These are phyloP conservation scores for Apiotrichum akiyoshidainum DNA, from an alignment of 1,284 basidiomycete genomes.

Conservation along the genomic window DNA sequence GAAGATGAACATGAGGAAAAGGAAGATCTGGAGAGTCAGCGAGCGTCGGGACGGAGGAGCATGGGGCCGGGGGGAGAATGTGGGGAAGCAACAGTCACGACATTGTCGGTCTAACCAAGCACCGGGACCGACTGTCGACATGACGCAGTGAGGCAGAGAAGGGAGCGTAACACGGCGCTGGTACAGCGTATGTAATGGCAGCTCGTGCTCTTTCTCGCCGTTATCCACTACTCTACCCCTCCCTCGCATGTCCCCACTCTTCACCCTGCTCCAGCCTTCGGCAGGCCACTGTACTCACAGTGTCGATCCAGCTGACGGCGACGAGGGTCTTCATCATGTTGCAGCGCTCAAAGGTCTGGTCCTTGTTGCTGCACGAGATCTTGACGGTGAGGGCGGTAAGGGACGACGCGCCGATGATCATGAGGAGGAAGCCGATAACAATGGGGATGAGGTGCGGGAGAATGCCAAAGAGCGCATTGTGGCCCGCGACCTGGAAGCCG, in stretches of 20 bases:
- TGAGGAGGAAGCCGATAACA: constrained; percentile 46
- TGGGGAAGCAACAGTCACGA: constrained; percentile 37
- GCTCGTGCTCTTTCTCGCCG: not conserved
- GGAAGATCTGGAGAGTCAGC: constrained; percentile 34
- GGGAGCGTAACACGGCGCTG: too few relatives aligned
- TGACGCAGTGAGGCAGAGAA: too few relatives aligned
- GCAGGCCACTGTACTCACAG: constrained; percentile 21
- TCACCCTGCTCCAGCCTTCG: not conserved
- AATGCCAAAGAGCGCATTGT: constrained; percentile 46
- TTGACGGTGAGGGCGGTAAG: constrained; percentile 47
- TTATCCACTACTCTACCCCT: too few relatives aligned
- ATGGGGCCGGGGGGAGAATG: constrained; percentile 24
- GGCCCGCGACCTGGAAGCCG: constrained; percentile 45
- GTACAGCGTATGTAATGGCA: too few relatives aligned
- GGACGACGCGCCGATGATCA: constrained; percentile 48
- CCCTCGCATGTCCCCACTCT: not conserved
- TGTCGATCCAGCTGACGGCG: constrained; percentile 49
- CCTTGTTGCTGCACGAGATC: constrained; percentile 39
- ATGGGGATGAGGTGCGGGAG: constrained; percentile 46
- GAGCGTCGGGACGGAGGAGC: constrained; percentile 27
- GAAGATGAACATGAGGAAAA: constrained; percentile 36
- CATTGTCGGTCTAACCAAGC: too few relatives aligned
- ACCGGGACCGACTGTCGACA: too few relatives aligned
- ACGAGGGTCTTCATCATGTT: constrained; percentile 48
- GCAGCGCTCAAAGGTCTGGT: constrained; percentile 40